A percentile compares a stretch with the other conserved stretches of the same genome.
Conservation (phyloP, 2,329 filamentous ascomycete species). For the Drechslera avenae region DNA sequence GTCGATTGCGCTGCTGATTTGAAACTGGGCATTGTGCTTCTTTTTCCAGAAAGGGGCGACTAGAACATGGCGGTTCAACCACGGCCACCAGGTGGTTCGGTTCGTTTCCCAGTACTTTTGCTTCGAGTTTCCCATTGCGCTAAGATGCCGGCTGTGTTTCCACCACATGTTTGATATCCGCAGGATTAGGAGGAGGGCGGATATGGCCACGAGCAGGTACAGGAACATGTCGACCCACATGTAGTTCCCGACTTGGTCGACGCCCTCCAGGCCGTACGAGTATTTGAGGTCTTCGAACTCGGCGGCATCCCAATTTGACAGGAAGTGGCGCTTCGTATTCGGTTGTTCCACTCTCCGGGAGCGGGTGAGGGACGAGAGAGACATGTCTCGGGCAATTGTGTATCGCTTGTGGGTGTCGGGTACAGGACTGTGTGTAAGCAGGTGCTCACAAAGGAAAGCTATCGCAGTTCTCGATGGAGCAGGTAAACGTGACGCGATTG, state of each 20-base stretch:
- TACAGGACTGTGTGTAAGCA: conserved; percentile 10
- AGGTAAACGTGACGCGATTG: conserved; percentile 4
- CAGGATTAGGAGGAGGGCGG: conserved; percentile 48
- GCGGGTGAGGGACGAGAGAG: conserved; percentile 36
- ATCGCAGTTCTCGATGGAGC: conserved; percentile 4
- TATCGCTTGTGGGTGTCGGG: conserved; percentile 9
- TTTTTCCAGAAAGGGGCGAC: conserved; percentile 75
- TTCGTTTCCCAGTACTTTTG: conserved; percentile 56
- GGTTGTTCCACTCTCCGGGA: conserved; percentile 30
- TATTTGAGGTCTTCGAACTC: conserved; percentile 43
- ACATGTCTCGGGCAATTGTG: conserved; percentile 13
- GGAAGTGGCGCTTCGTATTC: conserved; percentile 28
- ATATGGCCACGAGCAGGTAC: conserved; percentile 43
- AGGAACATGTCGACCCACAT: conserved; percentile 53
- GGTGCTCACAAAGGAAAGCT: conserved; percentile 6
- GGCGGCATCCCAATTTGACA: conserved; percentile 39
- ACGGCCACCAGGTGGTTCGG: conserved; percentile 57
- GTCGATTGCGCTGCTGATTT: conserved; percentile 69
- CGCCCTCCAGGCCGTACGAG: conserved; percentile 54
- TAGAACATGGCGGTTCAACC: conserved; percentile 66
- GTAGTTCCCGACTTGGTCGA: conserved; percentile 55
- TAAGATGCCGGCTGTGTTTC: conserved; percentile 53
- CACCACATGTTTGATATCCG: conserved; percentile 51
- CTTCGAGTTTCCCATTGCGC: conserved; percentile 50
- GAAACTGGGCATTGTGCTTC: conserved; percentile 76